These are phyloP conservation scores for Dothideomycetes sp. DNA, from an alignment of 2,329 filamentous ascomycete genomes.

Conservation along the genomic window DNA sequence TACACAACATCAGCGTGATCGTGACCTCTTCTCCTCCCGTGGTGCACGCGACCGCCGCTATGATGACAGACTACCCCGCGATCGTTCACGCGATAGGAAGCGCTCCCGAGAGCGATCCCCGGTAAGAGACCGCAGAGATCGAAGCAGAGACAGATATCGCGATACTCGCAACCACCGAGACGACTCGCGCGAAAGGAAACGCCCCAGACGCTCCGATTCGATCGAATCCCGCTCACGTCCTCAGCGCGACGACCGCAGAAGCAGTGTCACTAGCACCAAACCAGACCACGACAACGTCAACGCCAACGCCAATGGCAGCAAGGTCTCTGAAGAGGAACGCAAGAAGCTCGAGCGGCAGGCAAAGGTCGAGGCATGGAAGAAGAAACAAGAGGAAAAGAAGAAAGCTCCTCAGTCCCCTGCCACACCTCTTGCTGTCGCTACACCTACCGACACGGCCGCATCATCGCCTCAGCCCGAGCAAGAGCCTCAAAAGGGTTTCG, in stretches of 20 bases:
- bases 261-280: slow-evolving; percentile 41
- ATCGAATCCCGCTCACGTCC: slow-evolving; percentile 57
- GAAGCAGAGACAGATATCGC: slow-evolving; percentile 59
- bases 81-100: slow-evolving; percentile 56
- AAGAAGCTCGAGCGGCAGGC: slow-evolving; percentile 61
- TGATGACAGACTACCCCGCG: slow-evolving; percentile 37
- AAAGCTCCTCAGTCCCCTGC: slow-evolving; percentile 37
- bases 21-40: slow-evolving; percentile 54
- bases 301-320: slow-evolving; percentile 26
- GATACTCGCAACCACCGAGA: slow-evolving; percentile 67
- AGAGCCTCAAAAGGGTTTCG: slow-evolving; percentile 51
- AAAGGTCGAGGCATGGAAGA: slow-evolving; percentile 85
- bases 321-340: slow-evolving; percentile 56
- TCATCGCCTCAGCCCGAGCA: slow-evolving; percentile 10
- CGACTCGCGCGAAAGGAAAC: slow-evolving; percentile 58
- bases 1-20: slow-evolving; percentile 43
- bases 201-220: slow-evolving; percentile 58
- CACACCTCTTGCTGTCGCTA: slow-evolving; percentile 8
- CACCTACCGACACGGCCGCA: slow-evolving; percentile 15
- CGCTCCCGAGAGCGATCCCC: slow-evolving; percentile 51
- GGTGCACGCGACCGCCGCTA: slow-evolving; percentile 43
- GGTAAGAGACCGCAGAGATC: slow-evolving; percentile 19
- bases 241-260: slow-evolving; percentile 49
- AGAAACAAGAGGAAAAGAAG: slow-evolving; percentile 72
- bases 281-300: slow-evolving; percentile 17